phyloP scores from a whole-genome alignment of 2,329 filamentous ascomycete genomes.

The Hansfordia pulvinata region DNA sequence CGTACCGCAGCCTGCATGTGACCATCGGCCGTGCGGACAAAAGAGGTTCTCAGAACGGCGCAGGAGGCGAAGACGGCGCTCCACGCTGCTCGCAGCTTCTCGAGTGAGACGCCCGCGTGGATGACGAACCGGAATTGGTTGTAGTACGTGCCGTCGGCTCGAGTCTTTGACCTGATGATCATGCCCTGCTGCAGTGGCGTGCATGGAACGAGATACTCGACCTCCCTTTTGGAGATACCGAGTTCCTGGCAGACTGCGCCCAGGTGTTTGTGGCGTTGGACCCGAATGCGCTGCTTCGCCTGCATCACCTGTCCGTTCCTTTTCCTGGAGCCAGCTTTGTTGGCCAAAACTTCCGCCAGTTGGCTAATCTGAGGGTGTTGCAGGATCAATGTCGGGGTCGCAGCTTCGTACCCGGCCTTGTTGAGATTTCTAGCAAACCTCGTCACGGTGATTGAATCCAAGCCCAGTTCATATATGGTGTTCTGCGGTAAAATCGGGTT shows the following conservation, averaged over 20 bases:
- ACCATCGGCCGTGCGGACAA: conserved; percentile 61
- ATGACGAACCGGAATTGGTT: conserved; percentile 58
- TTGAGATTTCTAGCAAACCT: conserved; percentile 53
- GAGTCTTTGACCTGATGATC: conserved; percentile 51
- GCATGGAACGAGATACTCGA: conserved; percentile 70
- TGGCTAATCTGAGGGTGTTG: conserved; percentile 39
- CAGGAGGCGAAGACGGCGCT: conserved; percentile 30
- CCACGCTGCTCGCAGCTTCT: conserved; percentile 44
- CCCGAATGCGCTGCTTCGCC: conserved; percentile 46
- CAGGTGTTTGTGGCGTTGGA: conserved; percentile 49
- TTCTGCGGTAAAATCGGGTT: conserved; percentile 35
- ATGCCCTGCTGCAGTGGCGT: conserved; percentile 81
- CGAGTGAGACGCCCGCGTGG: conserved; percentile 23
- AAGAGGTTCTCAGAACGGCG: conserved; percentile 59
- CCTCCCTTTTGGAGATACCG: conserved; percentile 28
- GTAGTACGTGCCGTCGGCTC: conserved; percentile 54
- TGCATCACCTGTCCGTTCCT: conserved; percentile 24
- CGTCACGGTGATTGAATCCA: conserved; percentile 80
- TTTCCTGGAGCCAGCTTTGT: conserved; percentile 4
- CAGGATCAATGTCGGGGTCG: conserved; percentile 54
- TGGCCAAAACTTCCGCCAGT: conserved; percentile 24
- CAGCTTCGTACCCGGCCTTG: conserved; percentile 42
- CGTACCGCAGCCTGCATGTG: conserved; percentile 59
- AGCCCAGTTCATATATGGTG: conserved; percentile 72
- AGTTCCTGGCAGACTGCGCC: conserved; percentile 38